Percentiles rank a stretch among this genome's conserved stretches.
phyloP scores from a whole-genome alignment of 2,329 filamentous ascomycete species.

The Claviceps paspali region DNA sequence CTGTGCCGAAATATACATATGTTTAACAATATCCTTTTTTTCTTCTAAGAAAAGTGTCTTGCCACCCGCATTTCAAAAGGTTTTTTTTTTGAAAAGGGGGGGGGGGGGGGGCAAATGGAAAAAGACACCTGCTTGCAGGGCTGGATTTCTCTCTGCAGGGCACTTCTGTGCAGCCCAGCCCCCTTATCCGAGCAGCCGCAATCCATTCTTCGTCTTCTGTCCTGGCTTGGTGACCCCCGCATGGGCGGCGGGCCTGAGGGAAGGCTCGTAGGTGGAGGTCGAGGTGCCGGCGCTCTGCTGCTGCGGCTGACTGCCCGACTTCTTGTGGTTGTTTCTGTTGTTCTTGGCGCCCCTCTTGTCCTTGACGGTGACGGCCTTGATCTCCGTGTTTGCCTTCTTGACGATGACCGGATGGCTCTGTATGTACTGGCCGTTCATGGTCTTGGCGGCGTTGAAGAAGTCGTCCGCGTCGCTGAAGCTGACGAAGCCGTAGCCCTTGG shows the following conservation, averaged over 20 bases:
- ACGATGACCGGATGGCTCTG: conserved; percentile 87
- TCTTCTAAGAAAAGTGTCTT: too few species aligned
- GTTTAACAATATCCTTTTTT: too few species aligned
- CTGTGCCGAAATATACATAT: neutral
- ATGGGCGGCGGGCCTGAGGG: conserved; percentile 32
- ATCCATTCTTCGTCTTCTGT: conserved; percentile 51
- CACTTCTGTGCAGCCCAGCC: too few species aligned
- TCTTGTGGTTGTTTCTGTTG: conserved; percentile 19
- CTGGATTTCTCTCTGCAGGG: too few species aligned
- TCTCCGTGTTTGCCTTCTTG: conserved; percentile 79
- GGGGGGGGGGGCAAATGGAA: too few species aligned
- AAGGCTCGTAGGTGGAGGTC: conserved; percentile 29
- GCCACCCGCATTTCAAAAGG: too few species aligned
- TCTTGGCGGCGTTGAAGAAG: conserved; percentile 88
- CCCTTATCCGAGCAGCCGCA: conserved; percentile 44
- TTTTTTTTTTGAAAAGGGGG: too few species aligned
- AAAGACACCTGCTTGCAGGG: too few species aligned
- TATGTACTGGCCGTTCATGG: conserved; percentile 99
- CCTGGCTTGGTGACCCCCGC: conserved; percentile 45
- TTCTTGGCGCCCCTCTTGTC: conserved; percentile 33
- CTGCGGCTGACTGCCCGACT: neutral
- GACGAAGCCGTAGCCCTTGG: conserved; percentile 91
- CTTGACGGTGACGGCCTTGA: conserved; percentile 58
- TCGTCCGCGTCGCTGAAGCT: conserved; percentile 92
- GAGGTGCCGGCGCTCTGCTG: conserved; percentile 13